These are phyloP conservation scores for Pythium biforme DNA, from an alignment of 352 stramenopile species.

Conservation along the genomic window DNA sequence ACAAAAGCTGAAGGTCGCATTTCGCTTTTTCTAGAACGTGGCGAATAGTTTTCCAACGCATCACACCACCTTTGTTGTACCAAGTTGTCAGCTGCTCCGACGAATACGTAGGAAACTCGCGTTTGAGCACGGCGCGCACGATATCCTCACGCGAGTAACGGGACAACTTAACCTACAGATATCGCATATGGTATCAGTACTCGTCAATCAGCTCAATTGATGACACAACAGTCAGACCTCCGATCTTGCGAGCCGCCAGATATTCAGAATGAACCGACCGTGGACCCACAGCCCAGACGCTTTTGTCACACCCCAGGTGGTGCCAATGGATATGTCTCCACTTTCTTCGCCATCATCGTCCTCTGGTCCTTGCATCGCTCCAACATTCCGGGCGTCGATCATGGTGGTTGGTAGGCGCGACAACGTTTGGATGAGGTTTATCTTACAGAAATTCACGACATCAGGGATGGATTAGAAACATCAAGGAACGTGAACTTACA, in stretches of 20 bases:
- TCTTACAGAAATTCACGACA: constrained; percentile 6
- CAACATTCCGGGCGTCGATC: constrained; percentile 31
- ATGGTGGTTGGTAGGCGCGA: constrained; percentile 28
- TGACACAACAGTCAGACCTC: constrained; percentile 45
- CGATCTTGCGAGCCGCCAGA: constrained; percentile 88
- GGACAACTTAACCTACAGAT: constrained; percentile 53
- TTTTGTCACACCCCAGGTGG: constrained; percentile 75
- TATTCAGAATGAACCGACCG: constrained; percentile 88
- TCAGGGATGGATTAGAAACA: too few species aligned
- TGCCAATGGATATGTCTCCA: constrained; percentile 51
- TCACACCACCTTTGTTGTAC: constrained; percentile 27
- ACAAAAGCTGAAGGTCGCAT: constrained; percentile 47
- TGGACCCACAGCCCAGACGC: constrained; percentile 88
- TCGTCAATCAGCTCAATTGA: background rate
- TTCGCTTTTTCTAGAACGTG: constrained; percentile 29
- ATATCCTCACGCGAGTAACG: constrained; percentile 62
- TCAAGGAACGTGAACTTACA: too few species aligned
- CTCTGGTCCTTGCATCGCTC: constrained; percentile 20
- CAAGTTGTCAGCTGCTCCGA: constrained; percentile 39
- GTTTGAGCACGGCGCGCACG: constrained; percentile 44
- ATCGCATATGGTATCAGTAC: background rate
- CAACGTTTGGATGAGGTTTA: constrained; percentile 36
- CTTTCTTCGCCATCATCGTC: constrained; percentile 33
- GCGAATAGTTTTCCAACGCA: constrained; percentile 32
- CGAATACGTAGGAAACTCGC: constrained; percentile 45